phyloP scores from a whole-genome alignment of 257 asterid species.

The Solanum appendiculatum region DNA sequence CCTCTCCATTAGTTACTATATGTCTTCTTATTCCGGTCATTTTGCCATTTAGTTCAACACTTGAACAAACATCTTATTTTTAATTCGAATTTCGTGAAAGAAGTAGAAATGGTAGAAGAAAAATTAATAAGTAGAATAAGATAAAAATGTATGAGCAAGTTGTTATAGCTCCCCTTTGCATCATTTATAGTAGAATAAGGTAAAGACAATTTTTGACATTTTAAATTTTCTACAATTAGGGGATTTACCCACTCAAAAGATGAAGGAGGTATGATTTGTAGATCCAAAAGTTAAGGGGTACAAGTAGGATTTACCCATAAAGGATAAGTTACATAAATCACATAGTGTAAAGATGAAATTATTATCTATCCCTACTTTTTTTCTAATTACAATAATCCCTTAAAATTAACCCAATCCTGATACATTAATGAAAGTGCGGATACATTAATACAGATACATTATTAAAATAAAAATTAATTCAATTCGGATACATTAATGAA shows the following conservation, averaged over 20 bases:
- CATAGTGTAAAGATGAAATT: too few relatives aligned
- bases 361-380: too few relatives aligned
- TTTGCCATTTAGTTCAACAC: background rate
- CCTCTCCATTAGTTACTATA: background rate
- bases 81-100: background rate
- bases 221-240: background rate
- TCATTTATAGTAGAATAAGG: background rate
- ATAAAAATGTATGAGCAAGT: background rate
- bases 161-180: background rate
- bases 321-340: too few relatives aligned
- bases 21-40: background rate
- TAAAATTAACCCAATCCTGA: too few relatives aligned
- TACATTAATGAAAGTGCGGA: too few relatives aligned
- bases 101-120: background rate
- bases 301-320: background rate
- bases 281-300: too few relatives aligned
- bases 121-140: background rate
- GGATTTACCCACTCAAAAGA: too few relatives aligned
- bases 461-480: too few relatives aligned
- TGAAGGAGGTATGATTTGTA: background rate
- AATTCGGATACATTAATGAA: too few relatives aligned
- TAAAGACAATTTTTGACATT: background rate
- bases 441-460: too few relatives aligned
- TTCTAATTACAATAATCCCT: too few relatives aligned
- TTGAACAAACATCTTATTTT: background rate